Evolutionary conservation across 306 rosid genomes (phyloP).

Genomic region (Acacia crassicarpa): DNA sequence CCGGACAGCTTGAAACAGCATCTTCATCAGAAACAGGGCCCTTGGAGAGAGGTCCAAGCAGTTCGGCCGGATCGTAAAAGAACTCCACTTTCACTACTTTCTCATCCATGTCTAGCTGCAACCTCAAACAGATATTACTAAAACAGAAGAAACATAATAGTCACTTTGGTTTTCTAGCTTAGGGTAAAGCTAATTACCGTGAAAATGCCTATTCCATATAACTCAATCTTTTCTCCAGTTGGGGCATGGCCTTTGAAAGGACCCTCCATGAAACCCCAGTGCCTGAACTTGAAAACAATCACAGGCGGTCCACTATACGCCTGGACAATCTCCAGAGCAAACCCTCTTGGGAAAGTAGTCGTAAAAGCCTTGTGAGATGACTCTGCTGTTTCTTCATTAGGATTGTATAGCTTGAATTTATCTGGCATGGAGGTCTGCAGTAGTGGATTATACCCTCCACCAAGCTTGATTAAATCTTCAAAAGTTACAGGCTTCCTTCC

Average conservation of each 20-base stretch:
- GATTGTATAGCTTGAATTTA: conserved; percentile 47
- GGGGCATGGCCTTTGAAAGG: conserved; percentile 39
- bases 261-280: conserved; percentile 81
- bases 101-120: conserved; percentile 51
- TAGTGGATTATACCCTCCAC: conserved; percentile 62
- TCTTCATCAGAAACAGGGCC: conserved; percentile 40
- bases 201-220: conserved; percentile 60
- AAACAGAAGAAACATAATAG: neutral
- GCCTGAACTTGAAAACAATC: conserved; percentile 67
- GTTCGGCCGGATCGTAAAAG: conserved; percentile 64
- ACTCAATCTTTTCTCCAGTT: conserved; percentile 49
- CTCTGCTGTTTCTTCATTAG: conserved; percentile 44
- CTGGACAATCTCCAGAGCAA: conserved; percentile 57
- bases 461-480: conserved; percentile 52
- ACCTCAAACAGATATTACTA: neutral
- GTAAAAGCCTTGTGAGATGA: conserved; percentile 35
- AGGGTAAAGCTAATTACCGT: conserved; percentile 27
- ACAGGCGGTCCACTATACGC: conserved; percentile 61
- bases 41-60: conserved; percentile 62
- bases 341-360: conserved; percentile 66
- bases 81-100: conserved; percentile 69
- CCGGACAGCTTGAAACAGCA: conserved; percentile 48
- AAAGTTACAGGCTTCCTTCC: conserved; percentile 46
- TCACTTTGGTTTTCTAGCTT: neutral
- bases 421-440: conserved; percentile 59